These are phyloP conservation scores for Agastache rugosa DNA, from an alignment of 257 asterid genomes.

Conservation along the genomic window DNA sequence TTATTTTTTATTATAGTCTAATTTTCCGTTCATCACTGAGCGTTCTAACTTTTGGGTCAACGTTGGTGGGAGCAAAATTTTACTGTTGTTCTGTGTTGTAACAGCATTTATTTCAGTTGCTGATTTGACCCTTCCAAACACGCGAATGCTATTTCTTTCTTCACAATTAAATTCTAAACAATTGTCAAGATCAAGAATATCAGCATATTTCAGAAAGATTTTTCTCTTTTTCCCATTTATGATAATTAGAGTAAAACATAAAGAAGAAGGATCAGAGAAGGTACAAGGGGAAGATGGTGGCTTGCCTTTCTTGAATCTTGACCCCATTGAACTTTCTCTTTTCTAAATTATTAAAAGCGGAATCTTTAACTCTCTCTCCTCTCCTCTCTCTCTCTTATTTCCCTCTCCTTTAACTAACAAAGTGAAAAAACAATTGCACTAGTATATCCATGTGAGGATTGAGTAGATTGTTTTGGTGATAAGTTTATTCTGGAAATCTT, in stretches of 20 bases:
- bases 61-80: constrained; percentile 16
- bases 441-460: constrained; percentile 33
- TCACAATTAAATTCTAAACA: not conserved
- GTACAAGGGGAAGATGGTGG: constrained; percentile 23
- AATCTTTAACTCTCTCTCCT: constrained; percentile 49
- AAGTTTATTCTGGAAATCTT: not conserved
- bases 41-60: constrained; percentile 24
- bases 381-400: constrained; percentile 17
- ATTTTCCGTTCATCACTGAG: not conserved
- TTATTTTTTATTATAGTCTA: not conserved
- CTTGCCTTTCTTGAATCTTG: constrained; percentile 59
- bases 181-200: not conserved
- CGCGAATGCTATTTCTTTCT: constrained; percentile 21
- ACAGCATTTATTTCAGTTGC: constrained; percentile 30
- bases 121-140: constrained; percentile 5
- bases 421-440: constrained; percentile 26
- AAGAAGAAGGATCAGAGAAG: constrained; percentile 27
- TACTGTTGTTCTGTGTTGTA: not conserved
- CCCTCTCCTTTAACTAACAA: constrained; percentile 24
- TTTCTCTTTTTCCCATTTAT: not conserved
- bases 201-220: not conserved
- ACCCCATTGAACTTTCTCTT: constrained; percentile 40
- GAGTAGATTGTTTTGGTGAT: constrained; percentile 12
- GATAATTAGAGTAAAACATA: constrained; percentile 3
- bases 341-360: constrained; percentile 34